Evolutionary conservation across 257 asterid genomes (phyloP), one percentile per base, ranked within the genome.

Genomic region (Hygrophila difformis): DNA sequence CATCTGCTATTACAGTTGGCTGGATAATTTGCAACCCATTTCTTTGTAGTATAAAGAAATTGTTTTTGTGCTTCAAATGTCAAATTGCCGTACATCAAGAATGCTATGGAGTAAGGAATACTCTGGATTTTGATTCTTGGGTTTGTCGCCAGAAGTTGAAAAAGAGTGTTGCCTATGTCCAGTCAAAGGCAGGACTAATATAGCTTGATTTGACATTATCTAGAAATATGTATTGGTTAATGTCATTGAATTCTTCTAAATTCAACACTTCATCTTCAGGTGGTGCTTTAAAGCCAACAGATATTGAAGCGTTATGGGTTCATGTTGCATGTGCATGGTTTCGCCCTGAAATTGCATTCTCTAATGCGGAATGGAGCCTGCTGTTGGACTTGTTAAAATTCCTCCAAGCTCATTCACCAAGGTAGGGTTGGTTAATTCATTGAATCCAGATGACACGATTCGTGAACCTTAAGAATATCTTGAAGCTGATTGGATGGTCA

Each of bases 51-150:
- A 26, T 26, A 8, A 26, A 26, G n/a, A n/a, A n/a, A n/a, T 3
- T 26, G 31, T 31, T 50, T 59, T 42, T 28, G 59, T 57, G 34
- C 35, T 59, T 43, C 68, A 91, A 96, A 73, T 91, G 99, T 66
- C 96, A 91, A 68, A 76, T 91, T 49, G 95, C 95, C 19, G 97
- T 91, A 9, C 99, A 91, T 67, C 94, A 91, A 69, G 99, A 91
- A 77, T 91, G 99, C 72, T 91, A 82, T 44, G 99, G 99, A 56
- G 88, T 61, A 33, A 69, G 69, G 31, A 59, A 69, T 55, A 40
- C 55, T 44, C 72, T 66, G 52, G 92, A 86, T 73, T 80, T 82
- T 67, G 76, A 96, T 52, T 74, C 85, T 2, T 91, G 99, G 99
- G 96, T 91, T 56, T 91, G 99, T 63, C 77, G 93, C 93, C 94